Percentiles rank a stretch among this genome's conserved stretches.
Evolutionary conservation across 2,329 filamentous ascomycete genomes (phyloP).

Genomic region (Tympanopsis confertula): DNA sequence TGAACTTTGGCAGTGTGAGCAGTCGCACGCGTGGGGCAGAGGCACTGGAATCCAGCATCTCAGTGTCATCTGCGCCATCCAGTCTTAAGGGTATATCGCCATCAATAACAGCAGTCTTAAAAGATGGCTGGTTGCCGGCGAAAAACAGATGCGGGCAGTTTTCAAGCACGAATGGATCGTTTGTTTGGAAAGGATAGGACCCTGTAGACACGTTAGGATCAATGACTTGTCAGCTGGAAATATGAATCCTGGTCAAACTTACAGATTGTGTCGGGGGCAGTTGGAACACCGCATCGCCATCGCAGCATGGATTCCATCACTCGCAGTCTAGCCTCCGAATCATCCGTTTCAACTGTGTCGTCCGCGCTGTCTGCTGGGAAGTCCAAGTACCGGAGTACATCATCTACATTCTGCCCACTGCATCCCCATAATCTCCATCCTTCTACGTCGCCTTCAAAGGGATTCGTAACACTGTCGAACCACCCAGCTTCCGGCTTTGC

Average conservation of each 20-base stretch:
- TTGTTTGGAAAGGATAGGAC: slow-evolving; percentile 92
- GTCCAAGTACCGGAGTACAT: slow-evolving; percentile 69
- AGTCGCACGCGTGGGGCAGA: slow-evolving; percentile 64
- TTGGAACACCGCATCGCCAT: slow-evolving; percentile 85
- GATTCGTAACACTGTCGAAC: slow-evolving; percentile 85
- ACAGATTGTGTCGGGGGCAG: slow-evolving; percentile 92
- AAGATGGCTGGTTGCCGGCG: slow-evolving; percentile 71
- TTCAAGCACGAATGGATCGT: slow-evolving; percentile 80
- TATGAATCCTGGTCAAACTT: slow-evolving; percentile 27
- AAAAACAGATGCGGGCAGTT: slow-evolving; percentile 85
- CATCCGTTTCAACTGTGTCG: slow-evolving; percentile 30
- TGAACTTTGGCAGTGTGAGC: slow-evolving; percentile 75
- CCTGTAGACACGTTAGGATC: slow-evolving; percentile 32
- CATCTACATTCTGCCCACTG: slow-evolving; percentile 84
- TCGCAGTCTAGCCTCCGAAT: slow-evolving; percentile 62
- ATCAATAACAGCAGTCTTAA: slow-evolving; percentile 56
- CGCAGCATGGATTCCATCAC: slow-evolving; percentile 93
- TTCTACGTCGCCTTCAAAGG: slow-evolving; percentile 81
- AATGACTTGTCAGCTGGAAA: neutral
- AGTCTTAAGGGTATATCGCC: neutral
- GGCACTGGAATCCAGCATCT: neutral
- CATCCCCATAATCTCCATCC: slow-evolving; percentile 81
- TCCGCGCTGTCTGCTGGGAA: neutral
- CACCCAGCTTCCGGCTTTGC: slow-evolving; percentile 46
- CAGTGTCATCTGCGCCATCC: slow-evolving; percentile 16